Evolutionary conservation across 805 yeast genomes (phyloP).

Genomic region (Yamadazyma kitorensis): DNA sequence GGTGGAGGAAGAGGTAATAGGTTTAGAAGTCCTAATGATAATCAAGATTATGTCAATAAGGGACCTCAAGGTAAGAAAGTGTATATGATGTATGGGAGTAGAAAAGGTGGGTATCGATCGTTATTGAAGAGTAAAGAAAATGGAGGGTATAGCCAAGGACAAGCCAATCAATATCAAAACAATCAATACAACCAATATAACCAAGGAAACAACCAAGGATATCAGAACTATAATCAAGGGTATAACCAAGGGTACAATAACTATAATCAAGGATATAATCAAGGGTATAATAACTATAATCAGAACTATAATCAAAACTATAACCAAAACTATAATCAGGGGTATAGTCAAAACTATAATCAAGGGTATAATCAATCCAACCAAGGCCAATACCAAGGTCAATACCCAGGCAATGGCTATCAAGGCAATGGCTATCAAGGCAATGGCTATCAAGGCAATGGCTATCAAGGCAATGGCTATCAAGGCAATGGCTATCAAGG

Average conservation of each 20-base stretch:
- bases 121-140: constrained; percentile 15
- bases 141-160: constrained; percentile 14
- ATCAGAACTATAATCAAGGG: constrained; percentile 8
- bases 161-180: constrained; percentile 10
- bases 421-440: constrained; percentile 1
- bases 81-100: constrained; percentile 28
- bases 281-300: constrained; percentile 8
- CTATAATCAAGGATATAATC: constrained; percentile 9
- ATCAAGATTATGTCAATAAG: constrained; percentile 34
- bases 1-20: constrained; percentile 40
- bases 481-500: constrained; percentile 4
- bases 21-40: constrained; percentile 28
- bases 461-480: constrained; percentile 1
- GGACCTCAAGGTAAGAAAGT: constrained; percentile 39
- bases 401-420: constrained; percentile 5
- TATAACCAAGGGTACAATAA: constrained; percentile 13
- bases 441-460: constrained; percentile 5
- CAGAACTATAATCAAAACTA: constrained; percentile 15
- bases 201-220: constrained; percentile 10
- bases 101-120: constrained; percentile 40
- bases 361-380: constrained; percentile 1
- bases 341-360: constrained; percentile 12
- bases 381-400: constrained; percentile 2
- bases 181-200: constrained; percentile 13
- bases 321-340: constrained; percentile 8